Percentiles rank a stretch among this genome's conserved stretches.
These are phyloP conservation scores for Acacia crassicarpa DNA, from an alignment of 306 rosid genomes.

Conservation along the genomic window DNA sequence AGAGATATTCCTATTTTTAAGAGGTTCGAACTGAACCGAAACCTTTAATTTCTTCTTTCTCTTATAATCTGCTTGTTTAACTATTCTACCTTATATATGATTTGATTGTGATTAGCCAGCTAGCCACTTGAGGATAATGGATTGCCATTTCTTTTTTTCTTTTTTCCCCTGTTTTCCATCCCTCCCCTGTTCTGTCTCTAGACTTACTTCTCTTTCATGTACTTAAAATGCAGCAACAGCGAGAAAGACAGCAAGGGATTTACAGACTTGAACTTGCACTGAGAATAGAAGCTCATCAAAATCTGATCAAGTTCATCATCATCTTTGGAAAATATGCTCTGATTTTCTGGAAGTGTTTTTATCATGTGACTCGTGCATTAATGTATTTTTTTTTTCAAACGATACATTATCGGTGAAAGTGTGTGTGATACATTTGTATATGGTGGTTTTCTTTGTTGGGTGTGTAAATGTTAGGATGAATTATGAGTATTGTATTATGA, in stretches of 20 bases:
- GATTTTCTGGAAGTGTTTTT: not conserved
- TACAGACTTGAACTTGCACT: not conserved
- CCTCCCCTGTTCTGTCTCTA: not conserved
- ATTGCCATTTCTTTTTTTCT: too few species aligned
- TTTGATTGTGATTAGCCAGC: too few species aligned
- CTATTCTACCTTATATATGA: not conserved
- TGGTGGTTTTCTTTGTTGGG: not conserved
- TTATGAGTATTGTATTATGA: not conserved
- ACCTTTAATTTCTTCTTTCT: not conserved
- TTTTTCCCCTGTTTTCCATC: too few species aligned
- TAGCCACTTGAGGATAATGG: too few species aligned
- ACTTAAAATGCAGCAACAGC: not conserved
- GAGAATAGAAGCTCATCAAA: not conserved
- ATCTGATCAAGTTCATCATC: not conserved
- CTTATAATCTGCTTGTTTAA: not conserved
- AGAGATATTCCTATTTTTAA: not conserved
- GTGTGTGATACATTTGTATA: too few species aligned
- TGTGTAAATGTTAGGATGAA: not conserved
- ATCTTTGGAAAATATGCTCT: not conserved
- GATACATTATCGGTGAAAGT: too few species aligned
- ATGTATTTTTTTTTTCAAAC: not conserved
- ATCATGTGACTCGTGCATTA: not conserved
- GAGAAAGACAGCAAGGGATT: not conserved
- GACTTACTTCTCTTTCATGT: not conserved
- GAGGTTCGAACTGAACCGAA: not conserved